A percentile compares a stretch with the other conserved stretches of the same genome.
Conservation (phyloP, 768 basidiomycete species). For the Termitomyces sp. region DNA sequence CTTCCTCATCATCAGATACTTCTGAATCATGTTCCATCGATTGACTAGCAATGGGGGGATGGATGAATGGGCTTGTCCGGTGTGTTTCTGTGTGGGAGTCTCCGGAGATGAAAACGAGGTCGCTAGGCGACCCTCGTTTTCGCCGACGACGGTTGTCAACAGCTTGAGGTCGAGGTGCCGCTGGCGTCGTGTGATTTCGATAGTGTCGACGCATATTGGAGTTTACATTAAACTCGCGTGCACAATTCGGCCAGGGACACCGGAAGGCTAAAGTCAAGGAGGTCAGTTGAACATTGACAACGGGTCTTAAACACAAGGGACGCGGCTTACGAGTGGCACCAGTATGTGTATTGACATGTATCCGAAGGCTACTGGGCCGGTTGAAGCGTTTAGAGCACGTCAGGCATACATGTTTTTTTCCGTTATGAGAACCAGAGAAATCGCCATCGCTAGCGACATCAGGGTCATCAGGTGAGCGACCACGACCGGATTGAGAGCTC, state of each 20-base stretch:
- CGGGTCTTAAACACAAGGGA: neutral
- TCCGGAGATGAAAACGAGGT: constrained; percentile 14
- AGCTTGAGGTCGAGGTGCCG: constrained; percentile 22
- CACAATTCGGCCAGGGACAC: constrained; percentile 71
- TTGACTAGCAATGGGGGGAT: constrained; percentile 17
- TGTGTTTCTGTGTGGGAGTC: constrained; percentile 1
- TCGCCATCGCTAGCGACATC: constrained; percentile 20
- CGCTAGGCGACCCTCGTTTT: constrained; percentile 17
- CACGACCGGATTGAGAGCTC: neutral
- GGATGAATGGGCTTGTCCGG: constrained; percentile 2
- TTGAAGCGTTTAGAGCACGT: constrained; percentile 64
- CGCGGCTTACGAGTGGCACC: constrained; percentile 58
- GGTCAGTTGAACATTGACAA: neutral
- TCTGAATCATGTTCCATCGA: constrained; percentile 24
- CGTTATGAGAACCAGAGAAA: constrained; percentile 19
- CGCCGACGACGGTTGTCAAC: constrained; percentile 21
- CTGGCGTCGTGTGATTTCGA: constrained; percentile 52
- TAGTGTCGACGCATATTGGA: constrained; percentile 83
- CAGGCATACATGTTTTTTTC: constrained; percentile 44
- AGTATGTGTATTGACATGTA: constrained; percentile 66
- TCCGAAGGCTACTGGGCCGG: constrained; percentile 60
- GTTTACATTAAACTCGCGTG: constrained; percentile 77
- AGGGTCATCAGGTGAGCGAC: constrained; percentile 19
- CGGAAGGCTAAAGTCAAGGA: constrained; percentile 42
- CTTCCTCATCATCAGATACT: constrained; percentile 21